Evolutionary conservation across 163 green algal species (phyloP), one percentile per base, ranked within the genome.

Genomic region (Scenedesmus sp.): DNA sequence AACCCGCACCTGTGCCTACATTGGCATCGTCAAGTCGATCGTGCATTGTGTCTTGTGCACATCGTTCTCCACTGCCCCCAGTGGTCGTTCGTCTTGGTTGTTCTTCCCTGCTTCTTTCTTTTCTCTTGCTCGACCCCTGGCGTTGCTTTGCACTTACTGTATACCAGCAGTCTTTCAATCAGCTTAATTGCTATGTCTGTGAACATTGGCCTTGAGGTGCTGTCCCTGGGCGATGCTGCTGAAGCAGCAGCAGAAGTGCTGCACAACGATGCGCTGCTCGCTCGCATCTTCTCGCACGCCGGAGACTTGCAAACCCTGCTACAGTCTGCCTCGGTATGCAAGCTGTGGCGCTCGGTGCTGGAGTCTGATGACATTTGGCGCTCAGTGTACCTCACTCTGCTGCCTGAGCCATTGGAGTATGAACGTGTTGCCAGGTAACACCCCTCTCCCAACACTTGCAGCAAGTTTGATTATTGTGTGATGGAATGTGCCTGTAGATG

Each of bases 201-300:
- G 46, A 23, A 54, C 52, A 7, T 79, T 13, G 70, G 23, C 70
- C 70, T 79, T 5, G 23, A 79, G 23, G 20, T 46, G 20, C 55
- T 67, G 83, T 55, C 18, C 18, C 12, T 70, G 83, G 83, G 56
- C 34, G 12, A 73, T 54, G 83, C 55, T 74, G 83, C 83, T 86
- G 81, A 86, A 86, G 56, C 83, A 76, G 83, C 83, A 91, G 64
- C 73, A 76, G 56, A 81, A n/a, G 88, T 79, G 34, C 70, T 93
- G 23, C 23, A 79, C 70, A 90, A 90, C 76, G 26, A 67, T 12
- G 73, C 73, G 26, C 56, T 34, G 54, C 86, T 93, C 0, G 77
- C n/a, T 1, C 52, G 15, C 16, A 90, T 87, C 46, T 90, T 93
- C 73, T 67, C 70, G 0, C 12, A 26, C 2, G 12, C 84, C 9